A percentile compares a stretch with the other conserved stretches of the same genome.
phyloP scores from a whole-genome alignment of 2,329 filamentous ascomycete genomes.

The Tympanopsis confertula region DNA sequence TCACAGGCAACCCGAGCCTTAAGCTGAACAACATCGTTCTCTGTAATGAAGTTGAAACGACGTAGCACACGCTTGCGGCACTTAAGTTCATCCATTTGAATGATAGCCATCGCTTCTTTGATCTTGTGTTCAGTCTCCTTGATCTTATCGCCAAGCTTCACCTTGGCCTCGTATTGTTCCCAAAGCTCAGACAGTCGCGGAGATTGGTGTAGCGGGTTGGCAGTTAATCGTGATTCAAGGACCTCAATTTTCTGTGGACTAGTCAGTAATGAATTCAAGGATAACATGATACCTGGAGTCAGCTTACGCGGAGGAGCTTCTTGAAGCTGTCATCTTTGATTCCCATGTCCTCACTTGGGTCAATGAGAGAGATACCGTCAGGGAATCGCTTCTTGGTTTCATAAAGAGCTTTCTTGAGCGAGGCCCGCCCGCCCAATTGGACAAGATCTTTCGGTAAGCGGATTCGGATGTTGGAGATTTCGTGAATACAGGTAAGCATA shows the following conservation, averaged over 20 bases:
- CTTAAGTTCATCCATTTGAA: constrained; percentile 92
- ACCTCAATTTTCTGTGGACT: constrained; percentile 76
- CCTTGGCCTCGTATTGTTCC: constrained; percentile 75
- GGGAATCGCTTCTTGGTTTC: constrained; percentile 72
- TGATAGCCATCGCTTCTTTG: constrained; percentile 69
- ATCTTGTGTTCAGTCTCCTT: constrained; percentile 85
- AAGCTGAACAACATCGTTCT: constrained; percentile 86
- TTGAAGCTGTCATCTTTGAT: constrained; percentile 91
- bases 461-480: constrained; percentile 72
- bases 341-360: constrained; percentile 92
- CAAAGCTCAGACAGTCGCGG: constrained; percentile 75
- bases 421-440: constrained; percentile 49
- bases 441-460: constrained; percentile 72
- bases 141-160: constrained; percentile 65
- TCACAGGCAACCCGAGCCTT: constrained; percentile 97
- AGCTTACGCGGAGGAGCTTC: constrained; percentile 52
- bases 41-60: constrained; percentile 89
- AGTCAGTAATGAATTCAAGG: not conserved
- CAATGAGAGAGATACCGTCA: constrained; percentile 77
- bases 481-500: constrained; percentile 72
- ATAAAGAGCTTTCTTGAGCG: constrained; percentile 55
- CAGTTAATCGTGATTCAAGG: constrained; percentile 75
- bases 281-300: not conserved
- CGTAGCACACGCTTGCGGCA: constrained; percentile 89
- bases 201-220: constrained; percentile 85